Conservation (phyloP, 192 early-diverging fungal species). For the Coemansia sp. region DNA sequence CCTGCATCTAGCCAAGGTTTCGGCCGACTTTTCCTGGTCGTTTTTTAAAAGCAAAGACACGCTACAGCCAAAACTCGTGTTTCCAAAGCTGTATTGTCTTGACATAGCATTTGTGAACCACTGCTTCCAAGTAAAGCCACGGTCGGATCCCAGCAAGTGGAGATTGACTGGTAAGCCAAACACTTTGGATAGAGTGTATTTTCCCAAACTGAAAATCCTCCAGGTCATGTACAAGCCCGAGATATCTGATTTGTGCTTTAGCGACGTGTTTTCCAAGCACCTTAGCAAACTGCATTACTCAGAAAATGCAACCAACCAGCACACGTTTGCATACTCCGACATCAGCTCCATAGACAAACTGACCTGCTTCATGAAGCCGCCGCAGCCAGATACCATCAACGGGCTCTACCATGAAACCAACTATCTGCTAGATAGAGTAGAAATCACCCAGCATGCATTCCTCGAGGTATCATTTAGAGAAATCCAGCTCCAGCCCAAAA, state of each 20-base stretch:
- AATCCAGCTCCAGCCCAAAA: neutral
- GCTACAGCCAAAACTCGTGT: neutral
- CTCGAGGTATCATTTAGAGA: neutral
- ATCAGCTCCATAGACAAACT: neutral
- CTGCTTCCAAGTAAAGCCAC: neutral
- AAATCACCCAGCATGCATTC: neutral
- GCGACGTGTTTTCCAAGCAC: constrained; percentile 3
- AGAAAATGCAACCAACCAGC: neutral
- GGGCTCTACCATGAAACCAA: constrained; percentile 3
- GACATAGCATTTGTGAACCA: neutral
- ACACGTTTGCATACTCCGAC: neutral
- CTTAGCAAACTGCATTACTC: neutral
- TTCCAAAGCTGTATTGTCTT: neutral
- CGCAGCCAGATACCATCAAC: neutral
- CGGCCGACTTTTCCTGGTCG: neutral
- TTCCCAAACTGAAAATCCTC: neutral
- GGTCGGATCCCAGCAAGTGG: neutral
- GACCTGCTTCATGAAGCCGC: neutral
- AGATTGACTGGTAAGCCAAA: neutral
- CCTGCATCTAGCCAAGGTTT: neutral
- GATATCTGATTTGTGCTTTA: neutral
- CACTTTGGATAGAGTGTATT: neutral
- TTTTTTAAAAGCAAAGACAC: neutral
- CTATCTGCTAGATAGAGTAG: neutral
- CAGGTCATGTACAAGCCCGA: neutral